A percentile compares a stretch with the other conserved stretches of the same genome.
Evolutionary conservation across 129 eudicot genomes (phyloP).

Genomic region (Saussurea involucrata): DNA sequence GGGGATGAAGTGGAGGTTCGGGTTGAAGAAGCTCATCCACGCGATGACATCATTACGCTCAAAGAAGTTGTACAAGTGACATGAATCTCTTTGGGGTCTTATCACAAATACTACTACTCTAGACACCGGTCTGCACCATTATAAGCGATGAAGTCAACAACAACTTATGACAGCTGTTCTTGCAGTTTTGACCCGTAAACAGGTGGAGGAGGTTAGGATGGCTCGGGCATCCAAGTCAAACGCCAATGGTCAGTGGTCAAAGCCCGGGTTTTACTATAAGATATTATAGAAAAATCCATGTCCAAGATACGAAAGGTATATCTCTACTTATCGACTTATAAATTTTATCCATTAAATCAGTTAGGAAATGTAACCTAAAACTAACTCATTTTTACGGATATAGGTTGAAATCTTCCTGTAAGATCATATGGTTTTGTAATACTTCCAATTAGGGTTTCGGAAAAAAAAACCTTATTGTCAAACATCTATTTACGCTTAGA

Average conservation of each 20-base stretch:
- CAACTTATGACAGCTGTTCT: constrained; percentile 9
- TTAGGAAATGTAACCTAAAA: neutral
- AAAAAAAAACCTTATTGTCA: neutral
- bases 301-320: constrained; percentile 7
- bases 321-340: constrained; percentile 7
- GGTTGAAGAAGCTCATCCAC: constrained; percentile 85
- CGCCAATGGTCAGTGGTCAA: neutral
- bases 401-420: neutral
- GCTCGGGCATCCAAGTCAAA: neutral
- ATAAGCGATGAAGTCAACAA: neutral
- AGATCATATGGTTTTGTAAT: neutral
- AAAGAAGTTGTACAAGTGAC: constrained; percentile 47
- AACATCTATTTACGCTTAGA: neutral
- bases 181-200: constrained; percentile 28
- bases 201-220: neutral
- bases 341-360: neutral
- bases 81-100: constrained; percentile 19
- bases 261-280: constrained; percentile 4
- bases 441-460: neutral
- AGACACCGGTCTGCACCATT: neutral
- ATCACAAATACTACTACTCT: neutral
- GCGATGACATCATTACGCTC: constrained; percentile 62
- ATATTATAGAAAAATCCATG: constrained; percentile 6
- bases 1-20: constrained; percentile 80
- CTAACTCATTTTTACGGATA: neutral